Conservation (phyloP, 2,329 filamentous ascomycete genomes). For the Fusarium cicatricum region DNA sequence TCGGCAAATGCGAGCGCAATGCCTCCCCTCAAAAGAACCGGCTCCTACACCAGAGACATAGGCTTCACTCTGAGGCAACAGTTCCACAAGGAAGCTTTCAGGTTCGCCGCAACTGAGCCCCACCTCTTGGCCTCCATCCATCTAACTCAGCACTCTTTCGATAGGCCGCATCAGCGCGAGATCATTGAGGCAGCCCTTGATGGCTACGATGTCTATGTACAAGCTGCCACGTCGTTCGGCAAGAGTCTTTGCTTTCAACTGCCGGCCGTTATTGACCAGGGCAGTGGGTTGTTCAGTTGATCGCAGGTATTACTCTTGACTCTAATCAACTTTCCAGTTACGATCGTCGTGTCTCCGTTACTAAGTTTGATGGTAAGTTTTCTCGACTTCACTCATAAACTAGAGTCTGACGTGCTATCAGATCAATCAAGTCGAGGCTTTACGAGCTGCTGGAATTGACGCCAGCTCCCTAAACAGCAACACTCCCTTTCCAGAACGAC, state of each 20-base stretch:
- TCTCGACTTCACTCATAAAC: slow-evolving; percentile 23
- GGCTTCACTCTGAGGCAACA: slow-evolving; percentile 78
- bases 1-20: slow-evolving; percentile 42
- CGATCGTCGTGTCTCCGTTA: slow-evolving; percentile 88
- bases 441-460: slow-evolving; percentile 76
- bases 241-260: slow-evolving; percentile 95
- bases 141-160: slow-evolving; percentile 3
- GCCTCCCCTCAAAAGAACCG: slow-evolving; percentile 54
- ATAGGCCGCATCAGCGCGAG: slow-evolving; percentile 83
- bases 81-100: slow-evolving; percentile 77
- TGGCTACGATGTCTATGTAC: slow-evolving; percentile 90
- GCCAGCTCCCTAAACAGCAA: slow-evolving; percentile 90
- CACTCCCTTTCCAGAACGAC: slow-evolving; percentile 70
- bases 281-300: slow-evolving; percentile 66
- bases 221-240: slow-evolving; percentile 89
- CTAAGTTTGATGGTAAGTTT: slow-evolving; percentile 82
- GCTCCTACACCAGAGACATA: slow-evolving; percentile 69
- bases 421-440: slow-evolving; percentile 91
- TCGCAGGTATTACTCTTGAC: slow-evolving; percentile 1
- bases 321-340: slow-evolving; percentile 63
- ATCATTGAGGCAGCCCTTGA: slow-evolving; percentile 84
- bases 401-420: slow-evolving; percentile 46
- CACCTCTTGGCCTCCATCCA: background rate
- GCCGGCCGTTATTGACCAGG: slow-evolving; percentile 85
- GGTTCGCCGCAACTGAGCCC: slow-evolving; percentile 55